Percentiles rank a stretch among this genome's conserved stretches.
Evolutionary conservation across 768 basidiomycete genomes (phyloP).

Genomic region (Boletus patriciae): DNA sequence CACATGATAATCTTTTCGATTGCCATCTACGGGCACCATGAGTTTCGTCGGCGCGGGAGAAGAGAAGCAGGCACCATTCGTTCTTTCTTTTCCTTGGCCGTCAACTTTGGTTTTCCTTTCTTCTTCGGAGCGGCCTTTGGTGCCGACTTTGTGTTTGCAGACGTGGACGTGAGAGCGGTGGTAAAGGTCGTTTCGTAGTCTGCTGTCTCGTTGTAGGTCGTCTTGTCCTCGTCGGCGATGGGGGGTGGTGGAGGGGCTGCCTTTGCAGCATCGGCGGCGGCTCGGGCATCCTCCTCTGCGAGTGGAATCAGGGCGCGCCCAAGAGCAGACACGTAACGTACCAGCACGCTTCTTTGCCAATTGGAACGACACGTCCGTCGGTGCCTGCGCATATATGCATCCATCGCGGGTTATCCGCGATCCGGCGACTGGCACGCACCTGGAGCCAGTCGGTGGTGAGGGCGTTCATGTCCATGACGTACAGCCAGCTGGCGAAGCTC

Average conservation of each 20-base stretch:
- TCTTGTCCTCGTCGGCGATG: conserved; percentile 31
- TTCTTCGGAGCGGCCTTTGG: conserved; percentile 47
- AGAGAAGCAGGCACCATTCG: conserved; percentile 52
- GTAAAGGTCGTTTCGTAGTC: conserved; percentile 39
- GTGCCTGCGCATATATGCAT: conserved; percentile 43
- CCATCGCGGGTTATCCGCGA: neutral
- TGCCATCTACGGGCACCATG: conserved; percentile 41
- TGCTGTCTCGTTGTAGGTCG: conserved; percentile 30
- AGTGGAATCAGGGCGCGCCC: neutral
- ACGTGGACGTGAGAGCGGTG: conserved; percentile 24
- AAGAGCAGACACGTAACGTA: conserved; percentile 25
- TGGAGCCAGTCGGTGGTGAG: conserved; percentile 93
- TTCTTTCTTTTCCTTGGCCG: conserved; percentile 82
- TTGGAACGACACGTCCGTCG: conserved; percentile 57
- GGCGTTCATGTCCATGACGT: conserved; percentile 92
- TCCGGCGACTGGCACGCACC: conserved; percentile 37
- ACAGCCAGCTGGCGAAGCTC: conserved; percentile 87
- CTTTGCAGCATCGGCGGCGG: conserved; percentile 54
- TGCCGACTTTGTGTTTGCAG: conserved; percentile 39
- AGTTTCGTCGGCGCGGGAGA: no score
- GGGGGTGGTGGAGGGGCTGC: conserved; percentile 35
- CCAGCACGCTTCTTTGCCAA: conserved; percentile 63
- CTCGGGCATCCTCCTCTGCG: conserved; percentile 58
- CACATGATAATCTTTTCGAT: conserved; percentile 72
- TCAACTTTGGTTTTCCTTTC: conserved; percentile 65